Base-by-base conservation (phyloP, 1,284 basidiomycete species). In the Tetrapyrgos nigripes region DNA sequence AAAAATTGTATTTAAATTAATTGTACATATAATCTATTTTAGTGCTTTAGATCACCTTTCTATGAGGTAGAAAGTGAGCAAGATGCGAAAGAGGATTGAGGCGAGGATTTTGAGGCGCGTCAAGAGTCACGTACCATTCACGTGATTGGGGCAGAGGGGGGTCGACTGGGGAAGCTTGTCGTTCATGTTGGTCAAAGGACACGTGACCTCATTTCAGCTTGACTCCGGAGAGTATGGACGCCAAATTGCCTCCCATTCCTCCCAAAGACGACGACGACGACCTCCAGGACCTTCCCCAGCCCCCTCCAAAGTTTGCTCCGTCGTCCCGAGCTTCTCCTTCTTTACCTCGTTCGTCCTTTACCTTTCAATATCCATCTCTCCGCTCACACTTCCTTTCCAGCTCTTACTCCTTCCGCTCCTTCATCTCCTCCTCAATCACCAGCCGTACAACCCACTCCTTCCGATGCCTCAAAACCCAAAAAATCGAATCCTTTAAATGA, bases 401-500 rank as follows among this genome's bases (percentile, higher is more conserved):
- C 57, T 53, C 4, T 29, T 46, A 40, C 35, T 60, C 73, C 73
- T 65, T 47, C 65, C 71, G 60, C 64, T 64, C 50, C 58, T 74
- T 59, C 73, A 14, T 50, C 76, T 55, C 63, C n/a, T 45, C 21
- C 48, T 26, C 31, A 61, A 54, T 73, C 28, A 28, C 19, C 50
- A 57, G 55, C 49, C 28, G 19, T 74, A 37, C 77, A 80, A 21
- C 67, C 65, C 45, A 75, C 73, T 4, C 78, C 77, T 24, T 23
- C 31, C 28, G 27, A 21, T 5, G 81, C 80, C 44, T 73, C 74
- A 40, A 87, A 79, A 66, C 66, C 80, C 23, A 89, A 83, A 76
- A 89, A 86, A 66, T 68, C 80, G 5, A 98, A 97, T 71, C 96
- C 95, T 26, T 82, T 99, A 60, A 84, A 86, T 13, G 97, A 99